phyloP scores from a whole-genome alignment of 2,329 filamentous ascomycete genomes.

The Trichoderma simmonsii region DNA sequence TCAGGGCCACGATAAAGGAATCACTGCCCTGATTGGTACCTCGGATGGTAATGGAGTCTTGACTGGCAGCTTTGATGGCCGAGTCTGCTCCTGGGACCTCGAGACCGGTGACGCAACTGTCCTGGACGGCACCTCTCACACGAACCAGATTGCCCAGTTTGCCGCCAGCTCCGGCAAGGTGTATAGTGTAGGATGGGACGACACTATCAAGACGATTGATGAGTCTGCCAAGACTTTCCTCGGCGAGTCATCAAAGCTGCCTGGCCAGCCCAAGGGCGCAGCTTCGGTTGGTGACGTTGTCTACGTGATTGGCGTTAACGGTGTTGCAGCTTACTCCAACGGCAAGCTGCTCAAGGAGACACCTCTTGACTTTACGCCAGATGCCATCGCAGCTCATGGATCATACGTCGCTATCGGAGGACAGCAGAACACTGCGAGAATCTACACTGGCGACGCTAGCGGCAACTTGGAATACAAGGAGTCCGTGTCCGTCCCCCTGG shows the following conservation, averaged over 20 bases:
- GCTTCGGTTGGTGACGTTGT: constrained; percentile 51
- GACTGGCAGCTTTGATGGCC: constrained; percentile 90
- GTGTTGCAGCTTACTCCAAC: constrained; percentile 54
- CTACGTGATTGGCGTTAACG: constrained; percentile 55
- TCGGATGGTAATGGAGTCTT: constrained; percentile 60
- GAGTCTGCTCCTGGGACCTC: constrained; percentile 80
- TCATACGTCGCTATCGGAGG: constrained; percentile 71
- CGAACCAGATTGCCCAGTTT: constrained; percentile 81
- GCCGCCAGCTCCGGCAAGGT: constrained; percentile 59
- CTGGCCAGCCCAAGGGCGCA: constrained; percentile 77
- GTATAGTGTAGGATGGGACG: constrained; percentile 94
- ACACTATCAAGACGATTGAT: constrained; percentile 78
- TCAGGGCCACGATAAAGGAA: constrained; percentile 85
- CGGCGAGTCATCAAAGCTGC: constrained; percentile 63
- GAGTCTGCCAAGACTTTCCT: constrained; percentile 71
- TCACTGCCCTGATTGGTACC: constrained; percentile 64
- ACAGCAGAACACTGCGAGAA: constrained; percentile 68
- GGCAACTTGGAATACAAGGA: constrained; percentile 53
- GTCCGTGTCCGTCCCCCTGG: constrained; percentile 65
- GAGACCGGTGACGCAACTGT: constrained; percentile 63
- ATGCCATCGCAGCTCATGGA: constrained; percentile 67
- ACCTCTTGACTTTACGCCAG: constrained; percentile 62
- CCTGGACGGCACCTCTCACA: constrained; percentile 77
- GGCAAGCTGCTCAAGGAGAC: constrained; percentile 59
- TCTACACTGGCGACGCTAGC: constrained; percentile 61